A percentile compares a stretch with the other conserved stretches of the same genome.
Evolutionary conservation across 192 early-diverging fungal species (phyloP).

Genomic region (Geranomyces variabilis): DNA sequence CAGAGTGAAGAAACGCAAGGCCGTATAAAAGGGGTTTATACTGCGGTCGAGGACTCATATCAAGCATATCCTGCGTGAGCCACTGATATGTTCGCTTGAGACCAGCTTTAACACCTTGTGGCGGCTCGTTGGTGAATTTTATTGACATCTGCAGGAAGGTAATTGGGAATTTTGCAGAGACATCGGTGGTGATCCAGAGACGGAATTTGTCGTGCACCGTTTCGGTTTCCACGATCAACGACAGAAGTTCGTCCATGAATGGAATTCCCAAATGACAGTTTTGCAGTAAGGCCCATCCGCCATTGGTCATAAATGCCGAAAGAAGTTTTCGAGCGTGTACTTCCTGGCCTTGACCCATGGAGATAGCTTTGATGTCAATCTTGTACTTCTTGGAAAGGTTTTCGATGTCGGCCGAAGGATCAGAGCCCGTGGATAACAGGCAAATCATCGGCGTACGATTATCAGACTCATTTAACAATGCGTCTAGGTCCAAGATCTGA

Average conservation of each 20-base stretch:
- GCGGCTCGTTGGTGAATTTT: conserved; percentile 72
- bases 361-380: conserved; percentile 70
- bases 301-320: conserved; percentile 62
- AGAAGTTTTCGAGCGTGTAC: conserved; percentile 66
- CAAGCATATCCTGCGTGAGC: conserved; percentile 72
- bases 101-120: conserved; percentile 69
- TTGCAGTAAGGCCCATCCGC: conserved; percentile 67
- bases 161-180: conserved; percentile 64
- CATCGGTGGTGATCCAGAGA: conserved; percentile 68
- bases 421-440: conserved; percentile 63
- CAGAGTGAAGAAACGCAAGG: conserved; percentile 66
- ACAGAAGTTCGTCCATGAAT: conserved; percentile 67
- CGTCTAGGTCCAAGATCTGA: conserved; percentile 68
- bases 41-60: conserved; percentile 65
- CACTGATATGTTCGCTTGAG: conserved; percentile 68
- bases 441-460: conserved; percentile 72
- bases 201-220: conserved; percentile 67
- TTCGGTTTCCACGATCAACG: conserved; percentile 60
- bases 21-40: conserved; percentile 70
- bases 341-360: conserved; percentile 73
- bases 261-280: conserved; percentile 70
- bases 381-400: conserved; percentile 67
- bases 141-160: conserved; percentile 68
- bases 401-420: conserved; percentile 70
- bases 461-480: conserved; percentile 59